Base-by-base conservation (phyloP, 768 basidiomycete genomes). In the Mycena rebaudengoi region DNA sequence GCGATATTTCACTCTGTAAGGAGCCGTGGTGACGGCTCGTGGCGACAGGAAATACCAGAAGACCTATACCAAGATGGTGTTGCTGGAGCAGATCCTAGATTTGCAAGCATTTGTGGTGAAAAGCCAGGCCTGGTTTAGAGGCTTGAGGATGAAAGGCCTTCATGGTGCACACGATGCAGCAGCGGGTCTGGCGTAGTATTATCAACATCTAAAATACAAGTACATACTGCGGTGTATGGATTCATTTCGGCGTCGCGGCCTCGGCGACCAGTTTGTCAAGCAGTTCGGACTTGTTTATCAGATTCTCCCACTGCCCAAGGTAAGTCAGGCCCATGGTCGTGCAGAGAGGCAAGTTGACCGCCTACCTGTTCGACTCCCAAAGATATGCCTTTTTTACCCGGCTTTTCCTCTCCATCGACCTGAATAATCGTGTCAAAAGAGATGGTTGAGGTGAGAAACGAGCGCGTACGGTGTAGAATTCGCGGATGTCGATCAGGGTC, bases 321-420 rank as follows among this genome's bases (percentile, higher is more conserved):
- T 41, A 26, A 39, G 33, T 32, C 37, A 33, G 60, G 33, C 12
- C n/a, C 10, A 68, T 18, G 10, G n/a, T n/a, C n/a, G n/a, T n/a
- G n/a, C n/a, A n/a, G n/a, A n/a, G n/a, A n/a, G n/a, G n/a, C 3
- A 10, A 30, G 16, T 33, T 45, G 49, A 25, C 7, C 6, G 71
- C 78, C 45, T 64, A 90, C 90, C 82, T 92, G 91, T 20, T 93
- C 91, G 3, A 78, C 46, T 14, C 78, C 74, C 26, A 95, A 79
- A 0, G 89, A 84, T 52, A 94, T 91, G 10, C 92, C 93, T 69
- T 94, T 95, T 75, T 92, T 94, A 0, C 91, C 91, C 0, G 93
- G 92, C 64, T 90, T 92, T 66, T 85, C 82, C 6, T 88, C 86
- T 0, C 73, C 75, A 1, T 84, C 61, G 76, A 7, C 76, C 79